Evolutionary conservation across 2,329 filamentous ascomycete genomes (phyloP).

Genomic region (Fusarium chaquense): DNA sequence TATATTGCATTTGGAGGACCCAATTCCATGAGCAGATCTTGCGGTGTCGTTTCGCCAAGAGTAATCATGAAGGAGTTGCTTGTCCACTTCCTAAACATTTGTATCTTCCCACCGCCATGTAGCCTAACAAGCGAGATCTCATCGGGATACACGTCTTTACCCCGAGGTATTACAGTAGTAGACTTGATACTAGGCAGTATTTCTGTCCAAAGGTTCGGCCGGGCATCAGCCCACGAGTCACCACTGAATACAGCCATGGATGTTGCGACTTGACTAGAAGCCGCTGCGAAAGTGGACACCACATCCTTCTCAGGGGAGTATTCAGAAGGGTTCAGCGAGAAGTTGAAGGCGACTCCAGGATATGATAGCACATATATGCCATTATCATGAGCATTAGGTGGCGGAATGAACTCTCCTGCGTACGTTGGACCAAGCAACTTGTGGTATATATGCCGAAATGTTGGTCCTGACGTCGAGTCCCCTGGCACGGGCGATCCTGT

Average conservation of each 20-base stretch:
- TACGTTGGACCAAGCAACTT: conserved; percentile 94
- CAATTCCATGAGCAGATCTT: conserved; percentile 90
- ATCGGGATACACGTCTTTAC: conserved; percentile 84
- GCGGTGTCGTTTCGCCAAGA: conserved; percentile 88
- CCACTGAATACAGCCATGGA: conserved; percentile 94
- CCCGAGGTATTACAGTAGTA: conserved; percentile 74
- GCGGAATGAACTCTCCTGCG: conserved; percentile 88
- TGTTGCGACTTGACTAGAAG: conserved; percentile 78
- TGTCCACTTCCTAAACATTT: conserved; percentile 79
- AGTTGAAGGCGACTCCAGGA: conserved; percentile 93
- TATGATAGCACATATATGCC: conserved; percentile 94
- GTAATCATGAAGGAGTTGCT: conserved; percentile 76
- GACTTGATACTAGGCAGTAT: conserved; percentile 79
- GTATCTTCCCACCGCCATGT: conserved; percentile 81
- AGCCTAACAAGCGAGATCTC: conserved; percentile 86
- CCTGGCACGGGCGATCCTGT: conserved; percentile 52
- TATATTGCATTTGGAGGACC: conserved; percentile 96
- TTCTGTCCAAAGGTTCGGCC: conserved; percentile 81
- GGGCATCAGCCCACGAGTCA: conserved; percentile 88
- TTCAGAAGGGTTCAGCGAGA: conserved; percentile 78
- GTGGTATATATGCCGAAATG: conserved; percentile 91
- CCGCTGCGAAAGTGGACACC: conserved; percentile 84
- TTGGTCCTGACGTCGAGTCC: conserved; percentile 68
- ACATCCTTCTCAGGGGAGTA: conserved; percentile 85
- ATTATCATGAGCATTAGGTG: conserved; percentile 64